phyloP scores from a whole-genome alignment of 352 stramenopile genomes.

The Globisporangium ultimum region DNA sequence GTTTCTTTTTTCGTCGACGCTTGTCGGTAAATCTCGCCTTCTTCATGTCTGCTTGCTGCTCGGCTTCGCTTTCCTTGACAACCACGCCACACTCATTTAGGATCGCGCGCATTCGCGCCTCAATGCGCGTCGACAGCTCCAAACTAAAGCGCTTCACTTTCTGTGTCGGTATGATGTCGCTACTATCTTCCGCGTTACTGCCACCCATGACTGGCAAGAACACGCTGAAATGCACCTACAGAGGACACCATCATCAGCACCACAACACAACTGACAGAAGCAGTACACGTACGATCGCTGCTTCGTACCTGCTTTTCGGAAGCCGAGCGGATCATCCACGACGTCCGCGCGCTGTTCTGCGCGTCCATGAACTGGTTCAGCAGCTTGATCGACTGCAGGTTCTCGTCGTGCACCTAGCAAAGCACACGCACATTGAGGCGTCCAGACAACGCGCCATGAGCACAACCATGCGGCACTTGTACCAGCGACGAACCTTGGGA shows the following conservation, averaged over 20 bases:
- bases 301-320: conserved; percentile 1
- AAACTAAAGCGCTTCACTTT: conserved; percentile 46
- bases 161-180: not conserved
- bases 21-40: not conserved
- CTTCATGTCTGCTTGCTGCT: not conserved
- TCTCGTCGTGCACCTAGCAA: conserved; percentile 60
- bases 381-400: conserved; percentile 63
- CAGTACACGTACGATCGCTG: not conserved
- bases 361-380: conserved; percentile 75
- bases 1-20: conserved; percentile 4
- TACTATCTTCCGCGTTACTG: conserved; percentile 6
- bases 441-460: not conserved
- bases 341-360: conserved; percentile 11
- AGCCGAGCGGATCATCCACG: not conserved
- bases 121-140: conserved; percentile 39
- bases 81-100: conserved; percentile 47
- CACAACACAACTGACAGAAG: not conserved
- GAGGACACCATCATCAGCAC: not conserved
- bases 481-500: conserved; percentile 22
- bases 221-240: conserved; percentile 36
- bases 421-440: not conserved
- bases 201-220: conserved; percentile 11
- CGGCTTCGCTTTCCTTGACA: conserved; percentile 13
- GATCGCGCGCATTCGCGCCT: conserved; percentile 45
- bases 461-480: no score